phyloP scores from a whole-genome alignment of 2,329 filamentous ascomycete species.

The Pseudogymnoascus sp. region DNA sequence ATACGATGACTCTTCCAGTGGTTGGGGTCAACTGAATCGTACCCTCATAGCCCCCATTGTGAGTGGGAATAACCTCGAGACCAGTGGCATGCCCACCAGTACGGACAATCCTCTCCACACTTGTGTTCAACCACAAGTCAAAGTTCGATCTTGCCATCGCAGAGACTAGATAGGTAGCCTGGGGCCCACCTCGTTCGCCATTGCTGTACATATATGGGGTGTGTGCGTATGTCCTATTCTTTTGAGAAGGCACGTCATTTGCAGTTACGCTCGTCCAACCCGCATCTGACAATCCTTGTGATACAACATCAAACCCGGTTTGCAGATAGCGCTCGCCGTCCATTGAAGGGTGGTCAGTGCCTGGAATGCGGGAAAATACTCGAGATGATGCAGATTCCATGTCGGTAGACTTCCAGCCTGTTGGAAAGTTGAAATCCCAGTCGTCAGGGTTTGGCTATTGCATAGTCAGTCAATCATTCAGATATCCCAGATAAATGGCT shows the following conservation, averaged over 20 bases:
- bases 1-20: constrained; percentile 58
- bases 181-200: constrained; percentile 59
- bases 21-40: constrained; percentile 49
- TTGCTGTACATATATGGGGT: constrained; percentile 59
- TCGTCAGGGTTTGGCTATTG: constrained; percentile 49
- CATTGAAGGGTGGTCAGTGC: constrained; percentile 55
- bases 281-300: constrained; percentile 46
- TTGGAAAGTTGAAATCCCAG: constrained; percentile 65
- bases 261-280: constrained; percentile 57
- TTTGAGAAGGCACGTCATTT: constrained; percentile 48
- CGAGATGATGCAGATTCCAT: constrained; percentile 50
- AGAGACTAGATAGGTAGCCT: constrained; percentile 61
- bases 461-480: constrained; percentile 10
- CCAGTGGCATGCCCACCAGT: constrained; percentile 54
- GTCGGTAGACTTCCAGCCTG: constrained; percentile 60
- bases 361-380: constrained; percentile 62
- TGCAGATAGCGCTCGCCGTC: constrained; percentile 62
- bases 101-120: constrained; percentile 59
- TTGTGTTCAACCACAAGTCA: constrained; percentile 55
- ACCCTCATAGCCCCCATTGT: constrained; percentile 46
- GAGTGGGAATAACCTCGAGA: constrained; percentile 54
- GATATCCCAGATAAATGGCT: constrained; percentile 9
- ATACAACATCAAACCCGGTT: constrained; percentile 55
- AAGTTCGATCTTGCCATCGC: constrained; percentile 55
- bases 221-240: constrained; percentile 57